phyloP scores from a whole-genome alignment of 345 rosid species.

The Moringa oleifera region DNA sequence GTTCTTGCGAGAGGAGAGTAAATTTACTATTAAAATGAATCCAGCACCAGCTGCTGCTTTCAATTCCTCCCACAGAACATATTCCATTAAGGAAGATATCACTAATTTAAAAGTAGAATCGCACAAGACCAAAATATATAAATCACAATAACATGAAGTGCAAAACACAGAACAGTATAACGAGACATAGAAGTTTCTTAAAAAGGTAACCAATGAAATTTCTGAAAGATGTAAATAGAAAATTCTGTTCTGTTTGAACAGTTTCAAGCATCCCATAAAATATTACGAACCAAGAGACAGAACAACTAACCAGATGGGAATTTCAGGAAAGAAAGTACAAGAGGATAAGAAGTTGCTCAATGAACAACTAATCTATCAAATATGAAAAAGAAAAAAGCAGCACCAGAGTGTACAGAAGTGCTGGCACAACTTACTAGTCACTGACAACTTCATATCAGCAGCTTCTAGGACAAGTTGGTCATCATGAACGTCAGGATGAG shows the following conservation, averaged over 20 bases:
- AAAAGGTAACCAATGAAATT: neutral
- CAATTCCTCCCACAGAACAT: neutral
- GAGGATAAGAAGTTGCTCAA: neutral
- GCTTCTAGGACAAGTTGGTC: constrained; percentile 61
- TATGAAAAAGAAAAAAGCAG: constrained; percentile 5
- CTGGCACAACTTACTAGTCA: constrained; percentile 48
- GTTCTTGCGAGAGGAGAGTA: constrained; percentile 8
- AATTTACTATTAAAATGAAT: too few species aligned
- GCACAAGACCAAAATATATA: neutral
- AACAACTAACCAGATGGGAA: neutral
- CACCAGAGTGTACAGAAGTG: neutral
- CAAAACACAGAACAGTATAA: neutral
- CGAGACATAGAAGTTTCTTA: neutral
- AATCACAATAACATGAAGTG: neutral
- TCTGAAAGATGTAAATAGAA: neutral
- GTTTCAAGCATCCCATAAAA: neutral
- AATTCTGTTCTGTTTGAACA: neutral
- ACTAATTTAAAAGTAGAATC: neutral
- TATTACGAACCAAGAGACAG: neutral
- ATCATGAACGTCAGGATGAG: constrained; percentile 90
- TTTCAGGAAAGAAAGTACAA: neutral
- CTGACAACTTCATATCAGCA: constrained; percentile 36
- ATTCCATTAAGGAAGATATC: neutral
- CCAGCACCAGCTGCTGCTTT: too few species aligned
- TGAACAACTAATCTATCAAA: neutral